Base-by-base conservation (phyloP, 306 rosid species). In the Castanea sativa region DNA sequence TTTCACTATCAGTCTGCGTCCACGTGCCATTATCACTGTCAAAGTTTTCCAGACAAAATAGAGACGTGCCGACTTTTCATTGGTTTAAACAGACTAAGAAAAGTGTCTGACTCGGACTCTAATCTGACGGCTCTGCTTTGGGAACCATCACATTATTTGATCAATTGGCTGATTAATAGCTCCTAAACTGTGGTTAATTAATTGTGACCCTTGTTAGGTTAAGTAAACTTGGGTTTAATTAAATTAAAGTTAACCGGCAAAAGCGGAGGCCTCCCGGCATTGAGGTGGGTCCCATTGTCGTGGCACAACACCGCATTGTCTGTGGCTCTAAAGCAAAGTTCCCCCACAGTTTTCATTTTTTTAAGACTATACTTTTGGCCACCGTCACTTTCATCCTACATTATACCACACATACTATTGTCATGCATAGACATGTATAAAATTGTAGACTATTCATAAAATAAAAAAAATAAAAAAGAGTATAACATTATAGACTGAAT, bases 261-360 rank as follows among this genome's bases (percentile, higher is more conserved):
- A 81, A 86, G 91, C 76, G 78, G 78, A 79, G 69, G 75, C 56
- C 75, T 8, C 63, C 82, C 82, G 76, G 78, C 89, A 81, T 53
- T 77, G 91, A 41, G 11, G 3, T 49, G 53, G 89, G 89, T 60
- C 88, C 88, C 83, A 16, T 73, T 86, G 88, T 88, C 85, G 80
- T 21, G 58, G 23, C 85, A 77, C 69, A 76, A 55, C 51, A 87
- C 85, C 86, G 83, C 89, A 83, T 81, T 80, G 57, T 80, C 86
- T 79, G 85, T 76, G 86, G 80, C 45, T 79, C 61, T 49, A 6
- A 71, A 52, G 20, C 38, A 69, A 76, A 51, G 64, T 58, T 49
- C 71, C 51, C 51, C 51, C 16, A 38, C 76, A 23, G 41, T 33
- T 4, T 41, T 55, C 15, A 18, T 20, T 16, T 70, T 69, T 21